These are phyloP conservation scores for Syncephalis fuscata DNA, from an alignment of 371 early-diverging fungal species.

Conservation along the genomic window DNA sequence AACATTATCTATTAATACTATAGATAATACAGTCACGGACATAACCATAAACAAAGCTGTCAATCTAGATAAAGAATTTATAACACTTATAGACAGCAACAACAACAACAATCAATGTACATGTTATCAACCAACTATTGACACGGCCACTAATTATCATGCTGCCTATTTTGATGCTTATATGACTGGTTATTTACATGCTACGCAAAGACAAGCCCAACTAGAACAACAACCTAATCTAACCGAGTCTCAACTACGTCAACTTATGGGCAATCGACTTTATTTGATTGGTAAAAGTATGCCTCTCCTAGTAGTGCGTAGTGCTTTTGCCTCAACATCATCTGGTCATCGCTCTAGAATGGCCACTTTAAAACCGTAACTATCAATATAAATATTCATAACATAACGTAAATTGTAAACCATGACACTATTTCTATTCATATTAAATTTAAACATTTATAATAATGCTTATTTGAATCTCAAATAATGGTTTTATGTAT, in stretches of 20 bases:
- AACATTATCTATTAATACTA: background rate
- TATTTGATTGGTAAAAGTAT: conserved; percentile 8
- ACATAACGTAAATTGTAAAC: no score
- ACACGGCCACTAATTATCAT: no score
- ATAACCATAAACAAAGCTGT: background rate
- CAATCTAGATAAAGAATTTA: no score
- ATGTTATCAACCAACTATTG: background rate
- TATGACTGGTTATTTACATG: conserved; percentile 65
- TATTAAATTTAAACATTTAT: no score
- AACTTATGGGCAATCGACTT: conserved; percentile 3
- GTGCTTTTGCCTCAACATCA: conserved; percentile 2
- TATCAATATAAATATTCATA: no score
- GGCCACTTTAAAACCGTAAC: no score
- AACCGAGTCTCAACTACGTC: background rate
- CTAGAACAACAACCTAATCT: background rate
- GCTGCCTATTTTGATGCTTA: conserved; percentile 82
- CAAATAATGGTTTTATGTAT: no score
- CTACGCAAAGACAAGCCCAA: background rate
- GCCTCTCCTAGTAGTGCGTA: conserved; percentile 6
- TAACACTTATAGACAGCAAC: background rate
- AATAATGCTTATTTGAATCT: no score
- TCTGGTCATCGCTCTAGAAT: no score
- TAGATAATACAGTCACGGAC: background rate
- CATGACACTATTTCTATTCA: no score
- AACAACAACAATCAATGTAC: conserved; percentile 1